Conservation (phyloP, 106 monocot species). For the Platanthera guangdongensis region DNA sequence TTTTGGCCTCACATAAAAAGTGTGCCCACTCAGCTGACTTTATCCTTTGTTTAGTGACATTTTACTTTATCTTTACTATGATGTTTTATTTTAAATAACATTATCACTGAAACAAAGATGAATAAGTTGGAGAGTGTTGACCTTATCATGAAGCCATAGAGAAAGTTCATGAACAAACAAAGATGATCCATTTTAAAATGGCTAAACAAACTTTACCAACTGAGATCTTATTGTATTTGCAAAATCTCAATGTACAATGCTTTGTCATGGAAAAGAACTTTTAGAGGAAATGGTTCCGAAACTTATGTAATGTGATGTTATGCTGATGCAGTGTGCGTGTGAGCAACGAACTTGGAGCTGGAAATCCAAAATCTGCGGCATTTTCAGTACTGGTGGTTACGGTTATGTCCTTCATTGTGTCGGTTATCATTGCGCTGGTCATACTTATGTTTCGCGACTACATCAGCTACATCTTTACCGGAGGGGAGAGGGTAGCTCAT, state of each 20-base stretch:
- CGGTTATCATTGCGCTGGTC: constrained; percentile 27
- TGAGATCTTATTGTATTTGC: not conserved
- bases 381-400: constrained; percentile 85
- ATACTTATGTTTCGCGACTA: constrained; percentile 45
- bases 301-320: not conserved
- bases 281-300: not conserved
- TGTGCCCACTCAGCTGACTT: too few species aligned
- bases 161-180: too few species aligned
- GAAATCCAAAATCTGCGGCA: constrained; percentile 66
- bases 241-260: not conserved
- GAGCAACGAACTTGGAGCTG: constrained; percentile 85
- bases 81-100: too few species aligned
- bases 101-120: too few species aligned
- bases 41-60: too few species aligned
- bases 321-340: constrained; percentile 56
- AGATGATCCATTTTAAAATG: too few species aligned
- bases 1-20: too few species aligned
- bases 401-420: constrained; percentile 27
- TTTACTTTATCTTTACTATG: too few species aligned
- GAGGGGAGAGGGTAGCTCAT: constrained; percentile 51
- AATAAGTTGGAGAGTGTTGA: too few species aligned
- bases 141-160: too few species aligned
- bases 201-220: too few species aligned
- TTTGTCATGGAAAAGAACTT: not conserved
- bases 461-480: constrained; percentile 81